Evolutionary conservation across 768 basidiomycete species (phyloP).

Genomic region (Hypholoma fasciculare): DNA sequence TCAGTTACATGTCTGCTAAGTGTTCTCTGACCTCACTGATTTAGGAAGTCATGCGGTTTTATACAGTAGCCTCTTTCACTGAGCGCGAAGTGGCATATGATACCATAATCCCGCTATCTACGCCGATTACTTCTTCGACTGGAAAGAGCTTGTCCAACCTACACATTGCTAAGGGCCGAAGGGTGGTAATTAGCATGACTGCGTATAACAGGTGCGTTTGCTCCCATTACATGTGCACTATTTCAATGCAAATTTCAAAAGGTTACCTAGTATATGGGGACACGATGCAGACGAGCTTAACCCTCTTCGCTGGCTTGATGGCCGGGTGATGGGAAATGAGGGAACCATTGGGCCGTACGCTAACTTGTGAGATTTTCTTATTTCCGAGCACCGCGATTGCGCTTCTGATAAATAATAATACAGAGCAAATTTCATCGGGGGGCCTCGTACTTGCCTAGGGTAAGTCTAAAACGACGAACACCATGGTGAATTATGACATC

Average conservation of each 20-base stretch:
- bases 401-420: background rate
- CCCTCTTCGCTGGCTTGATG: constrained; percentile 7
- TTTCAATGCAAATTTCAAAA: background rate
- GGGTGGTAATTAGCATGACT: background rate
- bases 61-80: background rate
- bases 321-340: background rate
- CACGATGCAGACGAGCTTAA: constrained; percentile 4
- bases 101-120: background rate
- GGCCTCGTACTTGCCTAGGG: constrained; percentile 10
- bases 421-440: constrained; percentile 6
- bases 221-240: background rate
- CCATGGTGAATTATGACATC: background rate
- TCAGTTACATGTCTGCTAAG: background rate
- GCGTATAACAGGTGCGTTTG: constrained; percentile 1
- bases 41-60: constrained; percentile 5
- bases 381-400: background rate
- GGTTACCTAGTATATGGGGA: constrained; percentile 3
- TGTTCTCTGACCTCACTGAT: too few relatives aligned
- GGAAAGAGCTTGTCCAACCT: background rate
- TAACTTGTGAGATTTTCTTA: background rate
- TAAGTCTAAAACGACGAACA: background rate
- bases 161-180: background rate
- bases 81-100: constrained; percentile 5
- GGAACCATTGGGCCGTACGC: constrained; percentile 7
- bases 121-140: background rate